These are phyloP conservation scores for Monosporozyma siamensis DNA, from an alignment of 805 yeast species.

Conservation along the genomic window DNA sequence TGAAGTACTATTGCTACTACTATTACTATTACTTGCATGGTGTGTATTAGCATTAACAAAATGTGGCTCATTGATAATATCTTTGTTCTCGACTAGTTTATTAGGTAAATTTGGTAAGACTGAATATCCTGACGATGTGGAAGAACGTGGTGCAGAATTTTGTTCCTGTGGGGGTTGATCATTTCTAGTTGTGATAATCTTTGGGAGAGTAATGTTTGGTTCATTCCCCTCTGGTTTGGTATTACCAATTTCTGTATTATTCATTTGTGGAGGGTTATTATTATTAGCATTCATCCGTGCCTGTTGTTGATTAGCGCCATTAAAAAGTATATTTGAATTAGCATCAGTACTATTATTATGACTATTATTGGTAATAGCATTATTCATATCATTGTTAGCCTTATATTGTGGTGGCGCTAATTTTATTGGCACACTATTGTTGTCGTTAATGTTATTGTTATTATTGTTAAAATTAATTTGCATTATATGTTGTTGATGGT, in stretches of 20 bases:
- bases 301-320: no score
- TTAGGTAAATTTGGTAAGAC: no score
- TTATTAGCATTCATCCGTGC: no score
- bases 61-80: no score
- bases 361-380: no score
- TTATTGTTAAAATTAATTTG: neutral
- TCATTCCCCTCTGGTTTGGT: no score
- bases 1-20: slow-evolving; percentile 3
- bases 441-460: neutral
- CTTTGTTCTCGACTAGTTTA: neutral
- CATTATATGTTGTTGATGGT: neutral
- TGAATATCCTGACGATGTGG: no score
- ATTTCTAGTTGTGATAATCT: no score
- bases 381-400: slow-evolving; percentile 2
- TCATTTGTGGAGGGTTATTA: no score
- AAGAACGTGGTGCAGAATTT: neutral
- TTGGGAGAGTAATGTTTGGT: no score
- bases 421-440: neutral
- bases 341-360: no score
- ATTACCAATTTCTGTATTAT: neutral
- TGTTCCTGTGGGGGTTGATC: neutral
- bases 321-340: neutral
- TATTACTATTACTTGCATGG: slow-evolving; percentile 9
- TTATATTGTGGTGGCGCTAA: neutral
- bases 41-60: neutral